Evolutionary conservation across 179 eudicot genomes (phyloP).

Genomic region (Spergularia azorica): DNA sequence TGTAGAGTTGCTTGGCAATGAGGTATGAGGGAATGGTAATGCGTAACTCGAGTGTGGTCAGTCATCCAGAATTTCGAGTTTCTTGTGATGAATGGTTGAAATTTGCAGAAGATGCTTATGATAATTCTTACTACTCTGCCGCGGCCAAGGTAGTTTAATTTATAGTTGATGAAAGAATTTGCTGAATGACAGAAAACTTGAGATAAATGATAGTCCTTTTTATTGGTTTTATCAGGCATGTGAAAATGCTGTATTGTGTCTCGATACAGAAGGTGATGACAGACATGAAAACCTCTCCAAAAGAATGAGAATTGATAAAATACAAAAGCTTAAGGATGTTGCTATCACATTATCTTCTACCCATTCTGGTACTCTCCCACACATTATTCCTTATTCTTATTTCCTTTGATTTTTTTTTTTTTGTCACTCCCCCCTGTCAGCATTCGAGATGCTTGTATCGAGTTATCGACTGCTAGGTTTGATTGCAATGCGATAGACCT

Average conservation of each 20-base stretch:
- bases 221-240: slow-evolving; percentile 47
- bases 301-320: slow-evolving; percentile 30
- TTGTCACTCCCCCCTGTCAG: neutral
- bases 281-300: slow-evolving; percentile 20
- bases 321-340: slow-evolving; percentile 54
- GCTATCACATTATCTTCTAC: slow-evolving; percentile 48
- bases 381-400: neutral
- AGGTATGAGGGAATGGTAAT: slow-evolving; percentile 78
- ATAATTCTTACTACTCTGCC: slow-evolving; percentile 55
- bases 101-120: slow-evolving; percentile 67
- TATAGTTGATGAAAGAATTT: too few species aligned
- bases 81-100: slow-evolving; percentile 61
- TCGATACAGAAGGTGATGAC: slow-evolving; percentile 27
- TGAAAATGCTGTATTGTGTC: slow-evolving; percentile 54
- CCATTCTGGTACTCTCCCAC: slow-evolving; percentile 42
- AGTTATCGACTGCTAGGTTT: neutral
- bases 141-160: slow-evolving; percentile 50
- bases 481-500: neutral
- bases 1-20: slow-evolving; percentile 84
- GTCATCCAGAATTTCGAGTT: slow-evolving; percentile 50
- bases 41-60: slow-evolving; percentile 49
- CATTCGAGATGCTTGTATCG: neutral
- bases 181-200: too few species aligned
- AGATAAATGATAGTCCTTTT: neutral
- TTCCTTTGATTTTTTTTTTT: neutral